Percentiles rank a stretch among this genome's conserved stretches.
These are phyloP conservation scores for Basipetospora chlamydospora DNA, from an alignment of 2,329 filamentous ascomycete genomes.

Conservation along the genomic window DNA sequence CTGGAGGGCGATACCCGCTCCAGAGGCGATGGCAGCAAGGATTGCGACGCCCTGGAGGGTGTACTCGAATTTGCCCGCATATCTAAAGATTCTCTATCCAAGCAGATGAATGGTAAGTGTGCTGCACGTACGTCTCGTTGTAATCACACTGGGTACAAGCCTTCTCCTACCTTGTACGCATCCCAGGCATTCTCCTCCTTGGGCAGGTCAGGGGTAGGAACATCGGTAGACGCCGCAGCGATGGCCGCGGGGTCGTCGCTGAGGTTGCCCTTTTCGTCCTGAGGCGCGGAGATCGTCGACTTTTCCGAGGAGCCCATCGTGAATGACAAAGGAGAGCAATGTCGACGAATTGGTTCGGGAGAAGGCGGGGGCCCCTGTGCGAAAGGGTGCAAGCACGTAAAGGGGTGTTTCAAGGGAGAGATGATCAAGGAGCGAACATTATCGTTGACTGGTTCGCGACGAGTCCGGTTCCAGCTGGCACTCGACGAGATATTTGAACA, in stretches of 20 bases:
- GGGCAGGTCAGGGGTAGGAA: conserved; percentile 6
- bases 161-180: conserved; percentile 8
- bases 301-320: no score
- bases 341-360: no score
- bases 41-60: conserved; percentile 10
- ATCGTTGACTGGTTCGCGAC: no score
- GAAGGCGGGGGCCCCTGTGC: no score
- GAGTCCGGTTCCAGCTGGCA: no score
- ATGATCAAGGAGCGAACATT: no score
- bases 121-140: neutral
- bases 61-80: conserved; percentile 7
- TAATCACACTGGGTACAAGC: neutral
- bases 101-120: neutral
- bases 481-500: no score
- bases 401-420: no score
- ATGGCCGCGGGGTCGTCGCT: neutral
- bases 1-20: conserved; percentile 32
- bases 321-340: no score
- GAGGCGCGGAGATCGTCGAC: no score
- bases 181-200: conserved; percentile 9
- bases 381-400: no score
- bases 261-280: neutral
- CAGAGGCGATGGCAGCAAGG: conserved; percentile 20
- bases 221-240: neutral
- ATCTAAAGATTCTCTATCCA: conserved; percentile 8